phyloP scores from a whole-genome alignment of 805 yeast species.

The Millerago galiae region DNA sequence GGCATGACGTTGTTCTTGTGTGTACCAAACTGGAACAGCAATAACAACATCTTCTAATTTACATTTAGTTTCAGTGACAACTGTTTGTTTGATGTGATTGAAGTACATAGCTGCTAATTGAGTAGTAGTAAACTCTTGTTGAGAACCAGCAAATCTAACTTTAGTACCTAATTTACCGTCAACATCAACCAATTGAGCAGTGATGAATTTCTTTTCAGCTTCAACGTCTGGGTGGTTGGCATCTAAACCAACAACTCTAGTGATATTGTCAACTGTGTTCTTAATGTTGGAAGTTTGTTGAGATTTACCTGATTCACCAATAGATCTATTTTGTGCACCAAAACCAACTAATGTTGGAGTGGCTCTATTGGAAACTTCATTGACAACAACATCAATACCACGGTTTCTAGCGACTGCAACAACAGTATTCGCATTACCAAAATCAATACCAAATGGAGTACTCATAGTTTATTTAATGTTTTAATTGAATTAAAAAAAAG shows the following conservation, averaged over 20 bases:
- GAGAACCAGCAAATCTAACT: slow-evolving; percentile 78
- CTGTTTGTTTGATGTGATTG: slow-evolving; percentile 78
- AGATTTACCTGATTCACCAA: slow-evolving; percentile 94
- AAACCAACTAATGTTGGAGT: slow-evolving; percentile 93
- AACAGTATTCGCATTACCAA: slow-evolving; percentile 91
- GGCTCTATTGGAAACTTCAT: slow-evolving; percentile 96
- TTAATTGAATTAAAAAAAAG: background rate
- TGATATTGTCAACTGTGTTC: slow-evolving; percentile 92
- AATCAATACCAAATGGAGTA: slow-evolving; percentile 95
- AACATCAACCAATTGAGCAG: slow-evolving; percentile 64
- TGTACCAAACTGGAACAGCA: slow-evolving; percentile 96
- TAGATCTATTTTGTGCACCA: slow-evolving; percentile 79
- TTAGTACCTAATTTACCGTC: slow-evolving; percentile 78
- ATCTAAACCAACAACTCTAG: slow-evolving; percentile 83
- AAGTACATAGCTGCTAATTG: slow-evolving; percentile 95
- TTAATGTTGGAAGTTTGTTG: slow-evolving; percentile 95
- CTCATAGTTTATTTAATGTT: slow-evolving; percentile 55
- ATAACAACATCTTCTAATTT: slow-evolving; percentile 82
- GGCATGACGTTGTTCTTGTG: slow-evolving; percentile 95
- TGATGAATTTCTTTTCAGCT: slow-evolving; percentile 66
- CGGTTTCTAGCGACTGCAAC: slow-evolving; percentile 96
- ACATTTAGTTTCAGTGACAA: slow-evolving; percentile 71
- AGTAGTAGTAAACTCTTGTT: slow-evolving; percentile 72
- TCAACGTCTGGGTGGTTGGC: slow-evolving; percentile 70
- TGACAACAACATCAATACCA: slow-evolving; percentile 97